phyloP scores from a whole-genome alignment of 2,329 filamentous ascomycete species.

The Venturia pyrina region DNA sequence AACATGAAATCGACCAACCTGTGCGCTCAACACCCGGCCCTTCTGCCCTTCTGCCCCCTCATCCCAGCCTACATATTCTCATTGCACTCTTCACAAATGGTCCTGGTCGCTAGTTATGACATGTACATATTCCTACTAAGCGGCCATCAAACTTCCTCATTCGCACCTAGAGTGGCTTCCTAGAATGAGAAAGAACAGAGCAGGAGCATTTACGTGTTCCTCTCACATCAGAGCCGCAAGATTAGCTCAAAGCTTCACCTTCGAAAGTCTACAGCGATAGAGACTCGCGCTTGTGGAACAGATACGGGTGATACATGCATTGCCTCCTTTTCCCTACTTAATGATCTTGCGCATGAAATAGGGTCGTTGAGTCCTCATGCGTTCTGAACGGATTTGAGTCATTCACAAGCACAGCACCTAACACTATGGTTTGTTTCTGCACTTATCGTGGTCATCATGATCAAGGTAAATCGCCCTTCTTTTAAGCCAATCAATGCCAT shows the following conservation, averaged over 20 bases:
- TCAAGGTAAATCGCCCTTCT: too few species aligned
- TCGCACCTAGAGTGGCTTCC: constrained; percentile 6
- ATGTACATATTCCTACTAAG: neutral
- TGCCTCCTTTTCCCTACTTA: neutral
- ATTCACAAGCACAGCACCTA: too few species aligned
- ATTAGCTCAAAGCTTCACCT: constrained; percentile 5
- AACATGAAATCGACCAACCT: too few species aligned
- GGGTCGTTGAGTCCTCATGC: too few species aligned
- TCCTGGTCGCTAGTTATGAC: neutral
- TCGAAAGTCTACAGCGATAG: constrained; percentile 9
- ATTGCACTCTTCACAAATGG: neutral
- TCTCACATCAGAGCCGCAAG: constrained; percentile 4
- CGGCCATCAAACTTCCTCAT: constrained; percentile 10
- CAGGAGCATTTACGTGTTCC: constrained; percentile 1
- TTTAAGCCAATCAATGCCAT: too few species aligned
- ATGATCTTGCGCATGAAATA: too few species aligned
- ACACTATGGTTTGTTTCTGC: too few species aligned
- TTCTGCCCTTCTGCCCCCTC: neutral
- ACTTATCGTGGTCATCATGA: too few species aligned
- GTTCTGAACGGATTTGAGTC: too few species aligned
- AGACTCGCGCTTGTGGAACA: constrained; percentile 12
- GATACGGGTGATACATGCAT: constrained; percentile 13
- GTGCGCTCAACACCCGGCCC: too few species aligned
- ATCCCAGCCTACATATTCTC: neutral
- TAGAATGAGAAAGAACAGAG: constrained; percentile 7